A percentile compares a stretch with the other conserved stretches of the same genome.
Evolutionary conservation across 371 early-diverging fungal genomes (phyloP).

Genomic region (Mortierella polycephala): DNA sequence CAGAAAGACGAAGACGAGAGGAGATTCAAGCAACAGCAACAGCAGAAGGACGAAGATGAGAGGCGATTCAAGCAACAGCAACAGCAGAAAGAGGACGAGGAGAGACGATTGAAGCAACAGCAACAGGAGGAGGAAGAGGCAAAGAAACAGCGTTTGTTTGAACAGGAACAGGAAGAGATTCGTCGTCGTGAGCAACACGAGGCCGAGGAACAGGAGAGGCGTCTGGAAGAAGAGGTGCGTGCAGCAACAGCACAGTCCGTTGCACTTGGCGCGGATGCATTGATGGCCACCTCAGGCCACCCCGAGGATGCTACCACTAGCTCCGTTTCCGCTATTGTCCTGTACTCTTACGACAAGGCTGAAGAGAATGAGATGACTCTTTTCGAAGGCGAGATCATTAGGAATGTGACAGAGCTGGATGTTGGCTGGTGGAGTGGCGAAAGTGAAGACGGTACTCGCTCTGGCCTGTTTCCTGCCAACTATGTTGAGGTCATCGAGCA

Average conservation of each 20-base stretch:
- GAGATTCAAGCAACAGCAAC: slow-evolving; percentile 16
- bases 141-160: slow-evolving; percentile 55
- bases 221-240: slow-evolving; percentile 44
- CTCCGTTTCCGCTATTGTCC: slow-evolving; percentile 69
- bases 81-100: slow-evolving; percentile 40
- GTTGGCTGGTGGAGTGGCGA: slow-evolving; percentile 94
- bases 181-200: slow-evolving; percentile 22
- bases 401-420: slow-evolving; percentile 77
- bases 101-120: slow-evolving; percentile 36
- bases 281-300: slow-evolving; percentile 30
- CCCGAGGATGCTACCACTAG: slow-evolving; percentile 46
- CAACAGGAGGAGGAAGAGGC: slow-evolving; percentile 56
- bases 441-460: slow-evolving; percentile 78
- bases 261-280: slow-evolving; percentile 27
- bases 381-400: slow-evolving; percentile 83
- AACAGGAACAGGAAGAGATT: slow-evolving; percentile 34
- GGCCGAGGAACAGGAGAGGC: slow-evolving; percentile 42
- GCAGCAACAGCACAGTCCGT: slow-evolving; percentile 40
- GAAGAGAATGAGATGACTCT: slow-evolving; percentile 90
- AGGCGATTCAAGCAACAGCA: slow-evolving; percentile 20
- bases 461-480: slow-evolving; percentile 90
- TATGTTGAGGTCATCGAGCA: slow-evolving; percentile 77
- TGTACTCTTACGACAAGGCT: slow-evolving; percentile 82
- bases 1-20: slow-evolving; percentile 44
- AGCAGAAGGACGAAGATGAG: slow-evolving; percentile 26